Evolutionary conservation across 2,329 filamentous ascomycete genomes (phyloP), one percentile per base, ranked within the genome.

Genomic region (Xylariaceae sp.): DNA sequence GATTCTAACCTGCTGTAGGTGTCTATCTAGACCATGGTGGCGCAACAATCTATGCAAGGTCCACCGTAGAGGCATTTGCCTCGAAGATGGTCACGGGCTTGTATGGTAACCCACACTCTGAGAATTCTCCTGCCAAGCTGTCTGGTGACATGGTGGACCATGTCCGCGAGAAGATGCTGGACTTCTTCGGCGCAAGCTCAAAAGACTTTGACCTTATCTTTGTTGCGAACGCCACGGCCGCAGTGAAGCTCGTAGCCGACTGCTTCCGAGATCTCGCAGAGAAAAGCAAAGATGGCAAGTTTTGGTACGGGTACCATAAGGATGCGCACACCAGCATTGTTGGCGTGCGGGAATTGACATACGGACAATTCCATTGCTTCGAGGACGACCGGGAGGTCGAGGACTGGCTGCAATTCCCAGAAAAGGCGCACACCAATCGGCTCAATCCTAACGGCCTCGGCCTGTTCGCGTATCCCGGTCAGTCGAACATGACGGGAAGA

Each of bases 161-260:
- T 23, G 75, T 85, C 6, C 77, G 84, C 11, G 73, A 77, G 58
- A 78, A 79, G 58, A 75, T 82, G 15, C 76, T 87, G 10, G 69
- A 71, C 2, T 86, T 86, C 70, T 80, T 87, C 61, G 80, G 81
- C 49, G 84, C 84, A 15, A 77, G 82, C 64, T 79, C 83, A 1
- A 74, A 76, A 44, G 75, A 85, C 55, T 87, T 82, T 66, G 83
- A 86, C 65, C 75, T 87, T 9, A 76, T 97, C 0, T 97, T 97
- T 71, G 90, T 95, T 30, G 86, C 91, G 42, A 97, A 97, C 73
- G 89, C 93, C 17, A 97, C 93, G 0, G 91, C 92, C 2, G 92
- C 87, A 5, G 88, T 96, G 68, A 97, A 97, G 74, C 76, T 97
- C 17, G 71, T 73, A 11, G 79, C 78, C 49, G 84, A 86, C 52